Evolutionary conservation across 805 yeast species (phyloP), one percentile per base, ranked within the genome.

Genomic region (Metschnikowia orientalis): DNA sequence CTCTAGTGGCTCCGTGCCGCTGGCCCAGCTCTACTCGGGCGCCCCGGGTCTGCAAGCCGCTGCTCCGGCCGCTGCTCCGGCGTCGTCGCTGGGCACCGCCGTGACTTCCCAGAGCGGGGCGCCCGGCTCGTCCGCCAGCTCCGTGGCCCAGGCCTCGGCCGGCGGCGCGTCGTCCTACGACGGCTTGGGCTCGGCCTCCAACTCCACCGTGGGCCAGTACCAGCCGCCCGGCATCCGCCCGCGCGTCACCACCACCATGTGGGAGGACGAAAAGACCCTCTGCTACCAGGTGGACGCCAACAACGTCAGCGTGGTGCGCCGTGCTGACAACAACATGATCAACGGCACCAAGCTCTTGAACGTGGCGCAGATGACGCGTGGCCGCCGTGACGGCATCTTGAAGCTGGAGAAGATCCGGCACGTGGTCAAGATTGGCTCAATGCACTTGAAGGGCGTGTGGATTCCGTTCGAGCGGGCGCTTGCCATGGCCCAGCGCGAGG

Each of bases 381-480:
- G 95, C 17, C 73, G 90, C 45, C 69, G 95, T 50, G 95, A 84
- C 56, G 94, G 95, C 12, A 78, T 84, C 41, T 67, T 84, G 42
- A 84, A 84, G 61, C 75, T 80, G 38, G 92, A 83, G 54, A 79
- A 79, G 48, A 71, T 76, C 26, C 69, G 92, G 25, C 85, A 81
- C 51, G 94, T 84, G 15, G 90, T 84, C 26, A 84, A 84, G 59
- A 80, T 82, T 40, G 95, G 95, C 4, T 79, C 88, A 9, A 83
- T 84, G 89, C 89, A 84, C 56, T 64, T 84, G 47, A 84, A 84
- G 61, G 95, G 95, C 23, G 94, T 84, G 28, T 84, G 95, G 95
- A 82, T 84, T 38, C 94, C 95, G 2, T 82, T 81, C 52, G 90
- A 83, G 42, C 66, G 92, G 31, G 95, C 94, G 2, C 63, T 78